Base-by-base conservation (phyloP, 2,329 filamentous ascomycete species). In the Botrytis sinoallii region DNA sequence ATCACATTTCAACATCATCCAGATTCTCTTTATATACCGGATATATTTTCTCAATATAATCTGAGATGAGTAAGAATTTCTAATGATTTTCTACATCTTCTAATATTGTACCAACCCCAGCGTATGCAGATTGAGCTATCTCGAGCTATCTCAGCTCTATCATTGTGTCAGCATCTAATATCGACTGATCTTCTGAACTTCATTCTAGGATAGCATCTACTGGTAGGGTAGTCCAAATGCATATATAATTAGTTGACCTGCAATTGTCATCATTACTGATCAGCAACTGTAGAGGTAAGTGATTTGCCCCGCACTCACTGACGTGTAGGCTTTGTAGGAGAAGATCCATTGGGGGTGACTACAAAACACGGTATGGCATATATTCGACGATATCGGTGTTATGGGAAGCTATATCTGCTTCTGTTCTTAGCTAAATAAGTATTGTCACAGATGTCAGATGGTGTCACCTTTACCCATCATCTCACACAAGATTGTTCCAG, bases 121-220 rank as follows among this genome's bases (percentile, higher is more conserved):
- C 1, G 22, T 52, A 14, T n/a, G 14, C 9, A n/a, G 48, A 14
- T 52, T n/a, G 25, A 52, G 10, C 22, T 0, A 52, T 25, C 22
- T 12, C 9, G 22, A 12, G 22, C 4, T 48, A 7, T 25, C 8
- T 48, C 10, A 9, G 1, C 9, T 48, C 3, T 25, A 48, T 22
- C 46, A 12, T 48, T 25, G 22, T 1, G 46, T 12, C 4, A 25
- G 0, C 46, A 48, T 48, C 46, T 48, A 12, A 25, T 0, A 48
- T 48, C 20, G 3, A 48, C 5, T 12, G 1, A n/a, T 14, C 22
- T n/a, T 0, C 10, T 6, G 0, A 2, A 3, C 1, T 1, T 22
- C 22, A 52, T n/a, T 52, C 4, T 1, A n/a, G 1, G 1, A n/a
- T 52, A n/a, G 48, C 9, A n/a, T n/a, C 0, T n/a, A n/a, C 0